phyloP scores from a whole-genome alignment of 257 asterid genomes.

The Solanum etuberosum region DNA sequence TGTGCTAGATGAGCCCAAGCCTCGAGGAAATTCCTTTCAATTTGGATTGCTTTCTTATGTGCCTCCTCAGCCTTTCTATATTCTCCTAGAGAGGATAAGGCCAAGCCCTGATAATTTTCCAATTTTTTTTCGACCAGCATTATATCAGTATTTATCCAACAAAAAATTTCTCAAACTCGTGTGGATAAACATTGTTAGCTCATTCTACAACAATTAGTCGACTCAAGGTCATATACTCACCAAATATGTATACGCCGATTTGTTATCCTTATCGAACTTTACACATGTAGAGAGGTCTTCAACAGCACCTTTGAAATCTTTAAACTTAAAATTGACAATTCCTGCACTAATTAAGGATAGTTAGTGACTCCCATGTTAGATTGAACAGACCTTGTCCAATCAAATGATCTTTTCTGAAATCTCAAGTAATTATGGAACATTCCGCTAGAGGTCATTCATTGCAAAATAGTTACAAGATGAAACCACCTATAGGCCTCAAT shows the following conservation, averaged over 20 bases:
- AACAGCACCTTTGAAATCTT: constrained; percentile 84
- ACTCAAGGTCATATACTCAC: constrained; percentile 35
- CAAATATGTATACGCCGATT: constrained; percentile 93
- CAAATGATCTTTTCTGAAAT: background rate
- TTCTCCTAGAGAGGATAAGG: constrained; percentile 85
- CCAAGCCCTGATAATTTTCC: constrained; percentile 57
- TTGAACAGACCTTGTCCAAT: background rate
- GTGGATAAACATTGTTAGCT: background rate
- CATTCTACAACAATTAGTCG: background rate
- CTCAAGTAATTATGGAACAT: background rate
- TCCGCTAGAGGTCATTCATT: background rate
- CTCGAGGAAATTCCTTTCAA: constrained; percentile 72
- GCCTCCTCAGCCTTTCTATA: constrained; percentile 84
- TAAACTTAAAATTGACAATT: constrained; percentile 86
- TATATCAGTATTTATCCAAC: background rate
- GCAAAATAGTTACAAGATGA: background rate
- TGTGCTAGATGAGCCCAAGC: constrained; percentile 98
- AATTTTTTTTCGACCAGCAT: constrained; percentile 1
- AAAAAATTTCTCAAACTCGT: background rate
- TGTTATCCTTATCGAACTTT: constrained; percentile 66
- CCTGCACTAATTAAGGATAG: constrained; percentile 41
- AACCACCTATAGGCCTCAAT: background rate
- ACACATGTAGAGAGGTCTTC: constrained; percentile 85
- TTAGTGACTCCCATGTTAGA: background rate
- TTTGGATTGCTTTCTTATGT: constrained; percentile 78